Evolutionary conservation across 495 filamentous ascomycete species (phyloP), one percentile per base, ranked within the genome.

Genomic region (Xylaria nigripes): DNA sequence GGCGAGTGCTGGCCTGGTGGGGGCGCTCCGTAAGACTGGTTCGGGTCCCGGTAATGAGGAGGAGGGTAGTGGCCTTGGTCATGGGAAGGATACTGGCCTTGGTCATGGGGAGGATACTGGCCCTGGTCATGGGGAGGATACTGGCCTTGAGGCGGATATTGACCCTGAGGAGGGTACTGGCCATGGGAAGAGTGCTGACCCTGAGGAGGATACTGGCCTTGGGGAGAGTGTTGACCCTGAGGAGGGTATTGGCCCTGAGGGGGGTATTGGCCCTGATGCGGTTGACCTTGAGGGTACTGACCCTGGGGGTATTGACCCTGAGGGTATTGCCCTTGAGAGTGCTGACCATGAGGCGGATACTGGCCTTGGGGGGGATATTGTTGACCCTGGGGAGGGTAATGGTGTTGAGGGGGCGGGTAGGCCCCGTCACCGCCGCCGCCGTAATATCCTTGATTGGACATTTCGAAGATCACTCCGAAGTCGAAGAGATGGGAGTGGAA

Each of bases 371-470:
- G 57, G 2, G 57, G 53, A 10, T 62, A 58, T 10, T 63, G 60
- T 15, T 61, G 59, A 7, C 51, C 46, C 13, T 55, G 52, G 3
- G 57, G 57, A n/a, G 60, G 48, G 43, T 62, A 62, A 18, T 61
- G 59, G 48, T 58, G 48, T n/a, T 48, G 46, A 23, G 50, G n/a
- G n/a, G n/a, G 51, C 22, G 51, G 55, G 25, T 63, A 56, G 21
- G 48, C 45, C 16, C 56, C 55, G 25, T 56, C 49, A n/a, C 46
- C 40, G 25, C 46, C 40, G 32, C 55, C 45, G 48, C 61, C 55
- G 49, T 64, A 66, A 44, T 66, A 66, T 22, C 56, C 58, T 43
- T 66, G 61, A 38, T 50, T 52, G 1, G 64, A 66, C 64, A 66
- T 64, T 21, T 40, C 32, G 32, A 36, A 12, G 10, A 36, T 36